Evolutionary conservation across 2,329 filamentous ascomycete genomes (phyloP).

Genomic region (Sphaerulina vaccinii): DNA sequence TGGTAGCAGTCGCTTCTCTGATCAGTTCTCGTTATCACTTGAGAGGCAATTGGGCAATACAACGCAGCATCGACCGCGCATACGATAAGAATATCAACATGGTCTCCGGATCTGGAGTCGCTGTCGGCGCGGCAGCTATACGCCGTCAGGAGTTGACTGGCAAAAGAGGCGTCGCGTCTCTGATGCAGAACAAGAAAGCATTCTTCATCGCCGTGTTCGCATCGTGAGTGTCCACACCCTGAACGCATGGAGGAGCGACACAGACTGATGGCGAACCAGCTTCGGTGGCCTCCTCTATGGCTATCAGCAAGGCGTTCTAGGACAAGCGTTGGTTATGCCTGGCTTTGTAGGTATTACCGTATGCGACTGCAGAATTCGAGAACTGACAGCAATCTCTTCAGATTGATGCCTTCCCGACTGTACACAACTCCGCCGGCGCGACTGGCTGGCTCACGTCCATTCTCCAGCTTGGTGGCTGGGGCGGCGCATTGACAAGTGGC

Average conservation of each 20-base stretch:
- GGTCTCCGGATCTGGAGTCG: slow-evolving; percentile 2
- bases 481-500: slow-evolving; percentile 50
- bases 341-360: slow-evolving; percentile 10
- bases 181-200: slow-evolving; percentile 12
- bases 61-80: neutral
- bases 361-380: too few species aligned
- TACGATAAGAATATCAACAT: neutral
- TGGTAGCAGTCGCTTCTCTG: neutral
- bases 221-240: neutral
- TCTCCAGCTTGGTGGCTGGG: slow-evolving; percentile 18
- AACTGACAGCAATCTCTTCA: too few species aligned
- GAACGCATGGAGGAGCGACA: neutral
- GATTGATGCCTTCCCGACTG: neutral
- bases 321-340: slow-evolving; percentile 54
- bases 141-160: slow-evolving; percentile 10
- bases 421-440: neutral
- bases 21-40: neutral
- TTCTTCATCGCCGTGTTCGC: slow-evolving; percentile 15
- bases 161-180: slow-evolving; percentile 8
- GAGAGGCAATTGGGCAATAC: neutral
- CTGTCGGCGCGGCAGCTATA: slow-evolving; percentile 11
- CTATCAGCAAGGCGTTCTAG: slow-evolving; percentile 56
- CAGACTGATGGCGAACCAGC: neutral
- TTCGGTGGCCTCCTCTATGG: slow-evolving; percentile 49
- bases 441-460: neutral